Evolutionary conservation across 257 asterid genomes (phyloP), one percentile per base, ranked within the genome.

Genomic region (Sherardia arvensis): DNA sequence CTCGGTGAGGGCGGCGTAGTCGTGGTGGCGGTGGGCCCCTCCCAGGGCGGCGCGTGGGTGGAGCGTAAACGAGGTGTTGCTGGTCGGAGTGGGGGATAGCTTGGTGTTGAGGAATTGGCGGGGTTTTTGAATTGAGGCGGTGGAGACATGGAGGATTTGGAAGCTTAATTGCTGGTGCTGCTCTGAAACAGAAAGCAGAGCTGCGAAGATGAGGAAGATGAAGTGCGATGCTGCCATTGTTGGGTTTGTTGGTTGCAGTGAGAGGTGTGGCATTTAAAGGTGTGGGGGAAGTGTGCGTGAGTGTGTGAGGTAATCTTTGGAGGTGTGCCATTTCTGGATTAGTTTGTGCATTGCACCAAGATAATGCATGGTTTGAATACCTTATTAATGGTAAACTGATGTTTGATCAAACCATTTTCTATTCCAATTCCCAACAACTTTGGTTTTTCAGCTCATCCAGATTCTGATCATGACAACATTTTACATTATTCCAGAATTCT

Each of bases 31-130:
- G 29, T 2, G 8, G 17, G 51, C 69, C 15, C 15, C 56, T 15
- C 27, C 48, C 6, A 89, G 60, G 12, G 83, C 65, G 21, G 83
- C 70, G 33, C 95, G 90, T 15, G 96, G 77, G 66, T 77, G 92
- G 55, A 89, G 69, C 1, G 94, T 23, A 68, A 84, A 62, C 27
- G 84, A 69, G 26, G 4, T 56, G 51, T 22, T 40, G 38, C 9
- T 20, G 54, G 54, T 20, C 17, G 8, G 18, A 40, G 29, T 38
- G 28, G 22, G 5, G 30, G 43, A 0, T 1, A 17, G 34, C 22
- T 17, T 4, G 3, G 32, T 58, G 22, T 57, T 26, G 25, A 76
- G 62, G n/a, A 64, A 12, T 59, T 69, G 69, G 17, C 54, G 69
- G 54, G 77, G 60, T 36, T 60, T 65, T 4, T 33, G 12, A 62